A percentile compares a stretch with the other conserved stretches of the same genome.
Evolutionary conservation across 352 stramenopile species (phyloP).

Genomic region (Phytophthora cajani): DNA sequence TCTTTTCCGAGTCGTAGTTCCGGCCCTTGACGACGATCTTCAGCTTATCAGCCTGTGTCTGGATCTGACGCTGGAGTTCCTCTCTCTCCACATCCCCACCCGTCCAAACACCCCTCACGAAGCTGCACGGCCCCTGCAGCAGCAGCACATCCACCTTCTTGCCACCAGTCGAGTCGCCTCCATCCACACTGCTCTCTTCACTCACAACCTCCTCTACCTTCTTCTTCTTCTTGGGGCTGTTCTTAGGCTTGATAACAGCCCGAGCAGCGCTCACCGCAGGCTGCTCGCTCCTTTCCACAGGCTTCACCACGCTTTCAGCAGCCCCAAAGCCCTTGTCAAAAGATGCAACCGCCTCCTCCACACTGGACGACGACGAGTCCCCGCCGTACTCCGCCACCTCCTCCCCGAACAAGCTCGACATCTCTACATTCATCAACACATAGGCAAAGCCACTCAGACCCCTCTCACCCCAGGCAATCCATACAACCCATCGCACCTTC

Average conservation of each 20-base stretch:
- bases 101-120: conserved; percentile 28
- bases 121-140: conserved; percentile 42
- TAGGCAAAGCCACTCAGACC: neutral
- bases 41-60: conserved; percentile 19
- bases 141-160: conserved; percentile 21
- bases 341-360: conserved; percentile 4
- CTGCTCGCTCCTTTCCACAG: neutral
- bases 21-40: conserved; percentile 21
- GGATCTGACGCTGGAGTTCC: conserved; percentile 21
- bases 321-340: neutral
- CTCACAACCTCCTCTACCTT: neutral
- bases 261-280: neutral
- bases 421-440: conserved; percentile 38
- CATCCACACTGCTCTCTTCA: neutral
- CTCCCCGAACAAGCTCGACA: conserved; percentile 57
- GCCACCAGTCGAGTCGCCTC: neutral
- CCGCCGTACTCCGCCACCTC: conserved; percentile 45
- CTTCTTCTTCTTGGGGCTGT: conserved; percentile 3
- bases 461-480: neutral
- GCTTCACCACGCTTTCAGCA: neutral
- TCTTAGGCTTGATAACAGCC: conserved; percentile 11
- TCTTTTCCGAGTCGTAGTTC: conserved; percentile 25
- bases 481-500: conserved; percentile 27
- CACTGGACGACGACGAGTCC: conserved; percentile 14
- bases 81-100: conserved; percentile 18